These are phyloP conservation scores for Fagus crenata DNA, from an alignment of 306 rosid genomes.

Conservation along the genomic window DNA sequence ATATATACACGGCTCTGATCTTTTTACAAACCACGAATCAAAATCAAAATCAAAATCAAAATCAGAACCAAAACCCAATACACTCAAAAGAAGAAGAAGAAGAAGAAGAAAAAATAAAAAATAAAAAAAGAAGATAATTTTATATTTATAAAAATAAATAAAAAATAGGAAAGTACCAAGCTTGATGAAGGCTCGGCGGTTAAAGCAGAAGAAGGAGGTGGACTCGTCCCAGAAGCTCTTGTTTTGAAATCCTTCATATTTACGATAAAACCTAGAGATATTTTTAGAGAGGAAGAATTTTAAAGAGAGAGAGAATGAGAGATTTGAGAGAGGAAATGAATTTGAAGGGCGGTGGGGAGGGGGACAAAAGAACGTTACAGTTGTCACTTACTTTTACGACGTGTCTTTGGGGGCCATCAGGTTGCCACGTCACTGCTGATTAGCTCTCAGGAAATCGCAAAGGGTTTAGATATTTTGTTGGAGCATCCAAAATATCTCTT, in stretches of 20 bases:
- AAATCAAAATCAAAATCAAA: too few relatives aligned
- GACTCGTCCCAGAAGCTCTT: slow-evolving; percentile 24
- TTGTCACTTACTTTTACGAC: slow-evolving; percentile 73
- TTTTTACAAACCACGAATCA: too few relatives aligned
- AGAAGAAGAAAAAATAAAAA: not conserved
- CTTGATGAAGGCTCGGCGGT: slow-evolving; percentile 18
- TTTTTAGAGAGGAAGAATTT: not conserved
- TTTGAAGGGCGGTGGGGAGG: slow-evolving; percentile 32
- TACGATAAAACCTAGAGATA: not conserved
- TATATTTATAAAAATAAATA: not conserved
- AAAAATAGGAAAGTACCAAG: slow-evolving; percentile 17
- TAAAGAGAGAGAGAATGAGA: not conserved
- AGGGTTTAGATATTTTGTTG: not conserved
- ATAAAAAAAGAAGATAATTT: not conserved
- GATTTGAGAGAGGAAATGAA: slow-evolving; percentile 17
- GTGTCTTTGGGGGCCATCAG: slow-evolving; percentile 52
- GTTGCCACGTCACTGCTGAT: slow-evolving; percentile 54
- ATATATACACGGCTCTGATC: too few relatives aligned
- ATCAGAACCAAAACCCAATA: too few relatives aligned
- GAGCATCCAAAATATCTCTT: slow-evolving; percentile 57
- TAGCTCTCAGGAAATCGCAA: not conserved
- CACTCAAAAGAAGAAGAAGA: too few relatives aligned
- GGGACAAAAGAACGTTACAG: slow-evolving; percentile 50
- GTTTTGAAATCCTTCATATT: slow-evolving; percentile 30
- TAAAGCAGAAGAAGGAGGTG: slow-evolving; percentile 18